Base-by-base conservation (phyloP, 1,284 basidiomycete genomes). In the Kwoniella shivajii region DNA sequence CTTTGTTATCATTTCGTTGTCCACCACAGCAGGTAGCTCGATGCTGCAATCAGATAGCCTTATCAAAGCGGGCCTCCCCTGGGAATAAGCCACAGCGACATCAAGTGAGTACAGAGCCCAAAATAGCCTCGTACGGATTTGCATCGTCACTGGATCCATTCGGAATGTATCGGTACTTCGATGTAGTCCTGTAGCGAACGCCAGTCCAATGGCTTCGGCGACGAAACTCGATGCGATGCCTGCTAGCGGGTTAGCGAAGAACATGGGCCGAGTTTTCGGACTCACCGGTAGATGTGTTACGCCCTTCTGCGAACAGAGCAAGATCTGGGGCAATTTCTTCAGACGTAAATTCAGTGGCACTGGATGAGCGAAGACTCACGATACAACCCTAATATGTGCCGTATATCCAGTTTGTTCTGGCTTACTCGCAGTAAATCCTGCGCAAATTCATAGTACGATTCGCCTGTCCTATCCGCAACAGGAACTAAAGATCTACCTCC, bases 81-180 rank as follows among this genome's bases (percentile, higher is more conserved):
- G 57, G 3, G 53, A 51, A 33, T 59, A 59, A 2, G 57, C 57
- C 22, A 59, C n/a, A 14, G 57, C 43, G 4, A 51, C 44, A 24
- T 59, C 51, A 13, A 59, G 41, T 11, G 49, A 51, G 37, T 56
- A 59, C 24, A 59, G 46, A 11, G 53, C 53, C 57, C 57, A 59
- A 33, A 59, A 59, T 6, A 59, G 36, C 5, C 57, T 33, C 6
- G 54, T 59, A 4, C 57, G 53, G 7, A 59, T 51, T 38, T 59
- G 57, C 16, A 49, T 10, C 18, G 57, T 59, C 22, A 59, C 54
- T 11, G 57, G 53, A 31, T 59, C 57, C 53, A 59, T 55, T 13
- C 45, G 20, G 45, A 59, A 59, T 11, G 51, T 54, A 26, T 50
- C 41, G 9, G 53, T 48, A 37, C 47, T 52, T 18, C 54, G 41